These are phyloP conservation scores for Fusarium sp. DNA, from an alignment of 2,329 filamentous ascomycete species.

Conservation along the genomic window DNA sequence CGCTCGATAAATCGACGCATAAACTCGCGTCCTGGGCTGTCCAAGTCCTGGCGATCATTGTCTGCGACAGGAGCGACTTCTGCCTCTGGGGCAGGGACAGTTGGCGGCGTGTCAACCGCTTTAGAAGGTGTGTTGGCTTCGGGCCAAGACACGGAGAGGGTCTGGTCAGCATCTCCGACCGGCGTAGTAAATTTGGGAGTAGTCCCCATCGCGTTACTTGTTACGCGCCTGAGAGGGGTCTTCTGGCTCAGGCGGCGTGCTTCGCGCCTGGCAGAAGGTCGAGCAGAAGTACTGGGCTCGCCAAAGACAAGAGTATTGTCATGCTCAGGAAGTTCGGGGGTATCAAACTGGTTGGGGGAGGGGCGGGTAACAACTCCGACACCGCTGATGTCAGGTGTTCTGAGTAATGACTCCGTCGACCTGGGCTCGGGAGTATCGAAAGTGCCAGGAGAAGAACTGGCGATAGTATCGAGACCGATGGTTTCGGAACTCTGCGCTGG, in stretches of 20 bases:
- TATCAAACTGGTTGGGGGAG: background rate
- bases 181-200: constrained; percentile 5
- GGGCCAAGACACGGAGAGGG: background rate
- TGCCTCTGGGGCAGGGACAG: constrained; percentile 14
- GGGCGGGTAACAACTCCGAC: background rate
- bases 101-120: background rate
- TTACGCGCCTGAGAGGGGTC: constrained; percentile 8
- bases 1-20: constrained; percentile 54
- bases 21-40: constrained; percentile 53
- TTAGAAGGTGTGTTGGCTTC: background rate
- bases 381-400: constrained; percentile 13
- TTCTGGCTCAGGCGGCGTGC: constrained; percentile 12
- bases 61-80: constrained; percentile 12
- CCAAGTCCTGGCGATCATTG: constrained; percentile 39
- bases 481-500: constrained; percentile 13
- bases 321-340: constrained; percentile 15
- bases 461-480: background rate
- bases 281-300: background rate
- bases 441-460: background rate
- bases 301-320: constrained; percentile 20
- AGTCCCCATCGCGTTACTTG: background rate
- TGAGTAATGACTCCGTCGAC: background rate
- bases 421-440: constrained; percentile 20
- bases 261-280: background rate
- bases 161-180: background rate